These are phyloP conservation scores for Ammopiptanthus mongolicus DNA, from an alignment of 306 rosid species.

Conservation along the genomic window DNA sequence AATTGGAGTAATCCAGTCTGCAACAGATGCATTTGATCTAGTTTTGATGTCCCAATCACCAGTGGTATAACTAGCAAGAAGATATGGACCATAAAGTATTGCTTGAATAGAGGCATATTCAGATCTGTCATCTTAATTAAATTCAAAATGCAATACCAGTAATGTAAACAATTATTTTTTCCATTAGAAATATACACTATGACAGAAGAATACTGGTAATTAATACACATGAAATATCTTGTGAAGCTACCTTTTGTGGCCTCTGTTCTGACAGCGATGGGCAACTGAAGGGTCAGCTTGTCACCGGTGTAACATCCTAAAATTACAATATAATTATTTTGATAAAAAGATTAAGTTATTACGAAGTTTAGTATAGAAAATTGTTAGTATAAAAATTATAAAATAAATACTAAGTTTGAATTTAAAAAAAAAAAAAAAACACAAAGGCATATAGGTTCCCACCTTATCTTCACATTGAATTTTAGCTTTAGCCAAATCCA, in stretches of 20 bases:
- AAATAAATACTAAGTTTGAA: too few relatives aligned
- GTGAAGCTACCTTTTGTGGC: conserved; percentile 52
- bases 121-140: conserved; percentile 70
- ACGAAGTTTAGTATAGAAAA: too few relatives aligned
- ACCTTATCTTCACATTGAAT: too few relatives aligned
- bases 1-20: conserved; percentile 55
- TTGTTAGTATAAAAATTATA: too few relatives aligned
- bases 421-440: too few relatives aligned
- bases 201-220: neutral
- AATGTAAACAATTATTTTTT: neutral
- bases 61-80: conserved; percentile 57
- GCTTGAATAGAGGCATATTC: conserved; percentile 59
- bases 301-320: too few relatives aligned
- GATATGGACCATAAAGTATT: conserved; percentile 74
- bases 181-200: neutral
- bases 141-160: conserved; percentile 21
- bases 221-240: neutral
- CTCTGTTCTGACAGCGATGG: conserved; percentile 64
- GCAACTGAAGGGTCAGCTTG: conserved; percentile 59
- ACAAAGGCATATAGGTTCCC: too few relatives aligned
- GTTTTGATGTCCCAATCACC: conserved; percentile 45
- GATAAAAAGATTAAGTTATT: too few relatives aligned
- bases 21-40: conserved; percentile 16
- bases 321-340: too few relatives aligned
- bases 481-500: too few relatives aligned